Evolutionary conservation across 129 eudicot genomes (phyloP).

Genomic region (Daucus carota): DNA sequence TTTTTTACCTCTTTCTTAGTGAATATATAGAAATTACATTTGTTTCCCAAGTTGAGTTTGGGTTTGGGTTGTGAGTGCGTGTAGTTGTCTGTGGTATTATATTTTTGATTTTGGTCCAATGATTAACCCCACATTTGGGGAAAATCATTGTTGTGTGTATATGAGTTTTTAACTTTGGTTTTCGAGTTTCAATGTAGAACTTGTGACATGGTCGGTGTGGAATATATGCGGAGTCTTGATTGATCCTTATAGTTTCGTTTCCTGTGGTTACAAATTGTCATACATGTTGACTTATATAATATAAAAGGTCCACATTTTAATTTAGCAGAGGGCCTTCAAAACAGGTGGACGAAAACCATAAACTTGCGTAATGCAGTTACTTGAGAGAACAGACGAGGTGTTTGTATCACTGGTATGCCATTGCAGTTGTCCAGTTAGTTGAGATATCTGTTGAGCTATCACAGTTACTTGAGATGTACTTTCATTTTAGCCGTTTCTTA

Average conservation of each 20-base stretch:
- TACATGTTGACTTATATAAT: too few relatives aligned
- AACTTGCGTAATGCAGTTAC: too few relatives aligned
- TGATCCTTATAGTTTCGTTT: too few relatives aligned
- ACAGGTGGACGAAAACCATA: too few relatives aligned
- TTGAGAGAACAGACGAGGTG: neutral
- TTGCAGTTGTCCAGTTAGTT: too few relatives aligned
- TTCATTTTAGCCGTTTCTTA: too few relatives aligned
- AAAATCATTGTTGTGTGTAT: neutral
- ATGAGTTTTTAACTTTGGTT: neutral
- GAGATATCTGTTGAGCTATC: too few relatives aligned
- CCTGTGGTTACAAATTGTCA: too few relatives aligned
- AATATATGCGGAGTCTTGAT: neutral
- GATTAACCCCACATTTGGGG: neutral
- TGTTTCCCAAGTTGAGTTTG: slow-evolving; percentile 1
- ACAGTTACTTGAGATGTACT: too few relatives aligned
- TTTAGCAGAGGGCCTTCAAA: too few relatives aligned
- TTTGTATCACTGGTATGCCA: too few relatives aligned
- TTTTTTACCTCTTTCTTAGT: neutral
- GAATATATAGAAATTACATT: neutral
- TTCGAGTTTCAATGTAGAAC: neutral
- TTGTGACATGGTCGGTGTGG: neutral
- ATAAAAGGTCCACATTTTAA: too few relatives aligned
- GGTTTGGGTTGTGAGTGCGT: slow-evolving; percentile 21
- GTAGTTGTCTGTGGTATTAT: neutral
- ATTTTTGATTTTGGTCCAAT: neutral